A percentile compares a stretch with the other conserved stretches of the same genome.
Conservation (phyloP, 2,329 filamentous ascomycete genomes). For the Leptographium lundbergii region DNA sequence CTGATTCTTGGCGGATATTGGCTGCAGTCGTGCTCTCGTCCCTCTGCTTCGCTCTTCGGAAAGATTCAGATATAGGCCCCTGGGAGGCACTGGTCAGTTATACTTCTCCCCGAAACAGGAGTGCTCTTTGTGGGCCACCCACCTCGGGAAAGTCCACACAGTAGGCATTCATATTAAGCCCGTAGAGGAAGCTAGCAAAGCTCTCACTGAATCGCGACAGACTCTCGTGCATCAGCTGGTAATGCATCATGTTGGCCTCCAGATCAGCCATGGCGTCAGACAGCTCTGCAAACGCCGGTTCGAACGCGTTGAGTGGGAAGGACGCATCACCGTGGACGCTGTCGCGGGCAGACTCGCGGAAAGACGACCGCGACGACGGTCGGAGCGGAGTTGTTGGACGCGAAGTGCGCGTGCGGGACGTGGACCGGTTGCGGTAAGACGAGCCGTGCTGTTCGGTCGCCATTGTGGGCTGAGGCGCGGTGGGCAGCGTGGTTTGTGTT, state of each 20-base stretch:
- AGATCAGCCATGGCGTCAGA: slow-evolving; percentile 90
- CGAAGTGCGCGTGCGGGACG: slow-evolving; percentile 51
- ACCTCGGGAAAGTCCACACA: slow-evolving; percentile 97
- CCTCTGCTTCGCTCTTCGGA: slow-evolving; percentile 50
- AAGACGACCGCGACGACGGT: slow-evolving; percentile 76
- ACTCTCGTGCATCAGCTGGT: slow-evolving; percentile 94
- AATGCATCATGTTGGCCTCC: slow-evolving; percentile 94
- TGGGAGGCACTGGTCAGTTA: slow-evolving; percentile 19
- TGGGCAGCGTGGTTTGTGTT: neutral
- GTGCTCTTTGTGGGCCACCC: slow-evolving; percentile 10
- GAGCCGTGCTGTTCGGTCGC: slow-evolving; percentile 1
- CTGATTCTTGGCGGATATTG: neutral
- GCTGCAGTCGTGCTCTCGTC: slow-evolving; percentile 25
- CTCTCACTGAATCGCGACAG: slow-evolving; percentile 87
- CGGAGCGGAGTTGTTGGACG: slow-evolving; percentile 87
- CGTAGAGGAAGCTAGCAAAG: slow-evolving; percentile 90
- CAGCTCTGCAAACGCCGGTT: slow-evolving; percentile 85
- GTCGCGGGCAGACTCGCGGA: slow-evolving; percentile 61
- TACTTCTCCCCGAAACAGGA: neutral
- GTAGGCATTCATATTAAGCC: slow-evolving; percentile 97
- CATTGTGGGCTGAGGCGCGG: neutral
- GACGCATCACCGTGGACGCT: slow-evolving; percentile 38
- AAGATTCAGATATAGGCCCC: slow-evolving; percentile 77
- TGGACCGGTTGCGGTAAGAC: slow-evolving; percentile 29
- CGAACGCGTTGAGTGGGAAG: slow-evolving; percentile 68